Evolutionary conservation across 2,329 filamentous ascomycete species (phyloP), one percentile per base, ranked within the genome.

Genomic region (Calcarisporium arbuscula): DNA sequence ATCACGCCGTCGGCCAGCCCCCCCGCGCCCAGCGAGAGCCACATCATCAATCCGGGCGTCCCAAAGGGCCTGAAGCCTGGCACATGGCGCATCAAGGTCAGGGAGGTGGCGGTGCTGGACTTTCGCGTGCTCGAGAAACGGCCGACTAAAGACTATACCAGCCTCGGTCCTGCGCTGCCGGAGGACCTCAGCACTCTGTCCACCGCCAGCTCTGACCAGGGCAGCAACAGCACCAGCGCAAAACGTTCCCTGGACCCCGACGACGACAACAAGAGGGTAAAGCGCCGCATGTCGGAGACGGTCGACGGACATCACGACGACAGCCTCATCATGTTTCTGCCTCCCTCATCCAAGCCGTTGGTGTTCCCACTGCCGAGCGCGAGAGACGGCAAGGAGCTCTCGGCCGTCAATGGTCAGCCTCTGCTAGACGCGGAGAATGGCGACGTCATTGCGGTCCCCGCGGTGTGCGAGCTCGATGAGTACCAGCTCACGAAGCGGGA

Each of bases 81-180:
- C 19, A 73, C 72, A 2, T 78, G 73, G 72, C 63, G 70, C 39
- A 75, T 77, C 44, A 64, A 58, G 36, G 62, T 76, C 43, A 56
- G 59, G 30, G 57, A 63, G 28, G 56, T 63, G 17, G 67, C 70
- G 16, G 65, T 77, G 8, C 56, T 77, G 21, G 74, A 78, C 50
- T 77, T 77, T 40, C 64, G 74, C 39, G 69, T 78, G 21, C 51
- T 78, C 15, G 70, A 75, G 49, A 75, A 73, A 52, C 65, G 67
- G 5, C 68, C 66, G 9, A 62, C 68, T 21, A 54, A 50, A 31
- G 39, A 69, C 41, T 58, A 64, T 31, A 49, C 58, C 35, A 45
- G 54, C 31, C 52, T 39, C 48, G 37, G 54, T 37, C 22, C 51
- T 41, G 43, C 56, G 44, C 28, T 38, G 6, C 28, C 38, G 6